Percentiles rank a stretch among this genome's conserved stretches.
These are phyloP conservation scores for Syncephalis fuscata DNA, from an alignment of 371 early-diverging fungal genomes.

Conservation along the genomic window DNA sequence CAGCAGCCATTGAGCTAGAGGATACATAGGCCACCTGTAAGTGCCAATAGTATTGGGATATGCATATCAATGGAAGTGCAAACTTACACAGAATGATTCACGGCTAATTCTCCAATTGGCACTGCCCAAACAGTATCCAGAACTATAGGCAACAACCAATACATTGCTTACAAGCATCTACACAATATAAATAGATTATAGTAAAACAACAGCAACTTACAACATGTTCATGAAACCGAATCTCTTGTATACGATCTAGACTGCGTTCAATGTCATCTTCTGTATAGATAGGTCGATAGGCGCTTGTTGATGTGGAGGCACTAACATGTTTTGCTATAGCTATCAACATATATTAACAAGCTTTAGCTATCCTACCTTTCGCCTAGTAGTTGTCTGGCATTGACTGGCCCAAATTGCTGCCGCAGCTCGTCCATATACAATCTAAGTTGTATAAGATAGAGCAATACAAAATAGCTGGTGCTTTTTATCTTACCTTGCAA, in stretches of 20 bases:
- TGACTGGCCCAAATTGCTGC: no score
- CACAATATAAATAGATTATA: neutral
- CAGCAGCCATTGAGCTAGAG: neutral
- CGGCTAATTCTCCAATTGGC: slow-evolving; percentile 15
- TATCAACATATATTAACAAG: no score
- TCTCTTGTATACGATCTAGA: slow-evolving; percentile 40
- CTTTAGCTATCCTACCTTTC: no score
- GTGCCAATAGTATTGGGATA: no score
- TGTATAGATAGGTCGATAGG: slow-evolving; percentile 24
- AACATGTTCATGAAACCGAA: slow-evolving; percentile 36
- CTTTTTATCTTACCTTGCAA: slow-evolving; percentile 31
- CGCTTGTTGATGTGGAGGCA: no score
- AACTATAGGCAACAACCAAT: slow-evolving; percentile 12
- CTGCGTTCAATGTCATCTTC: slow-evolving; percentile 35
- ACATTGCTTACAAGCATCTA: slow-evolving; percentile 13
- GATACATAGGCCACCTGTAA: neutral
- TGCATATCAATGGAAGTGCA: no score
- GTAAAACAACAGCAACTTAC: slow-evolving; percentile 14
- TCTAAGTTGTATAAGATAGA: no score
- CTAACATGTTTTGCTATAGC: no score
- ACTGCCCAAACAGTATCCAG: slow-evolving; percentile 14
- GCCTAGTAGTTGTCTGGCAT: no score
- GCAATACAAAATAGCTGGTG: no score
- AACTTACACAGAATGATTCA: slow-evolving; percentile 1
- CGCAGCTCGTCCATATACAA: no score